Base-by-base conservation (phyloP, 2,329 filamentous ascomycete genomes). In the Grosmannia clavigera region DNA sequence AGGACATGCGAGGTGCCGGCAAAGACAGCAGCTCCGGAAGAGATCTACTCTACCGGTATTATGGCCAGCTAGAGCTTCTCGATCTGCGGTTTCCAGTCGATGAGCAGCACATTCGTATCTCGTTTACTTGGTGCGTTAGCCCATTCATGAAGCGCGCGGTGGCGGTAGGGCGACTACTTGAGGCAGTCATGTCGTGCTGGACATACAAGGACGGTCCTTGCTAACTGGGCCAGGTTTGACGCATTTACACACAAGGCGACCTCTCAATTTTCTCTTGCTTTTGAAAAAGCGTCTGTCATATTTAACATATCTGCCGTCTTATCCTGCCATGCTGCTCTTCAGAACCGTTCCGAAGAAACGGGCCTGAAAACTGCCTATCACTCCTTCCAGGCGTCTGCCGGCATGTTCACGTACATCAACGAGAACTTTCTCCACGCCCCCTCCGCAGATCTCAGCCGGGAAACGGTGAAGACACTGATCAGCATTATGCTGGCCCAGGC, bases 321-420 rank as follows among this genome's bases (percentile, higher is more conserved):
- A 25, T 97, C 92, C 59, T 96, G 92, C 69, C 90, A 99, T 79
- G 94, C 92, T 63, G 91, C 92, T 52, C 82, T 89, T 69, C 95
- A 99, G 74, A 92, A 94, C 66, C 85, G 94, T 57, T 88, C 88
- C 64, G 92, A 97, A 70, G 94, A 99, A 69, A 82, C 88, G 6
- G 92, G 92, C 40, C 82, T 97, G 70, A 99, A 99, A 76, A 92
- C 91, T 16, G 90, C 94, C 22, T 99, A 97, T 71, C 92, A 99
- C 73, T 96, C 92, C 25, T 97, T 97, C 76, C 94, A 99, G 73
- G 94, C 94, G 50, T 92, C 92, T 9, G 94, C 94, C 11, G 94
- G 94, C 76, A 99, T 99, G 94, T 99, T 97, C 73, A 97, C 92
- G 58, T 99, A 99, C 69, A 99, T 99, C 76, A 99, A 99, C 74